Percentiles rank a stretch among this genome's conserved stretches.
Evolutionary conservation across 2,329 filamentous ascomycete species (phyloP).

Genomic region (Phoma sp.): DNA sequence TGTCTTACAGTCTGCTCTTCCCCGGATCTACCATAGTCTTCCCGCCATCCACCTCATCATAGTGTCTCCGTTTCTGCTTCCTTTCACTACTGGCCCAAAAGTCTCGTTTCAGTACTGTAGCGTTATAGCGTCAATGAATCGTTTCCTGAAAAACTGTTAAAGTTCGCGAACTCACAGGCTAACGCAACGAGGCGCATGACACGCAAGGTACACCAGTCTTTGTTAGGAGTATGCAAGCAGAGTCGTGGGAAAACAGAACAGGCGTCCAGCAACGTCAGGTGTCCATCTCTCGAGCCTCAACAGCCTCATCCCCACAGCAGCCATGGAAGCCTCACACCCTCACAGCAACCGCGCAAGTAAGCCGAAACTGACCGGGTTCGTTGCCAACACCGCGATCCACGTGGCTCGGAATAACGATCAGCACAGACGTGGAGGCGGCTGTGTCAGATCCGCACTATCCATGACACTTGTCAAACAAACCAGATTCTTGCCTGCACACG

Average conservation of each 20-base stretch:
- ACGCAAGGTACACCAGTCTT: background rate
- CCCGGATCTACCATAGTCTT: background rate
- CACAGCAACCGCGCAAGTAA: background rate
- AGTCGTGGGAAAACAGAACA: background rate
- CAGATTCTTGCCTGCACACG: background rate
- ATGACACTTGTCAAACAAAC: slow-evolving; percentile 7
- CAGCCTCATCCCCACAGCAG: background rate
- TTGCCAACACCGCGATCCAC: background rate
- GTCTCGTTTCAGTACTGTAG: slow-evolving; percentile 2
- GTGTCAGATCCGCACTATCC: slow-evolving; percentile 6
- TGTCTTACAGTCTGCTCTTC: background rate
- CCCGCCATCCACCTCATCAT: background rate
- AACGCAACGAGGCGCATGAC: background rate
- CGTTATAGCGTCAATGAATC: slow-evolving; percentile 14
- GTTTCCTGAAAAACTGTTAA: background rate
- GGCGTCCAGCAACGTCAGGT: background rate
- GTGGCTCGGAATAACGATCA: slow-evolving; percentile 14
- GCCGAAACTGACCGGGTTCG: slow-evolving; percentile 5
- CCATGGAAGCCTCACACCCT: background rate
- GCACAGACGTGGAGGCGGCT: slow-evolving; percentile 4
- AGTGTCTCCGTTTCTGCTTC: background rate
- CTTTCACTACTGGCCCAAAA: slow-evolving; percentile 3
- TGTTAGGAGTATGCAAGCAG: no score
- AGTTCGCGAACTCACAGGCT: background rate
- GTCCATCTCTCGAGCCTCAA: background rate